phyloP scores from a whole-genome alignment of 2,329 filamentous ascomycete genomes.

The Curvularia spicifera region DNA sequence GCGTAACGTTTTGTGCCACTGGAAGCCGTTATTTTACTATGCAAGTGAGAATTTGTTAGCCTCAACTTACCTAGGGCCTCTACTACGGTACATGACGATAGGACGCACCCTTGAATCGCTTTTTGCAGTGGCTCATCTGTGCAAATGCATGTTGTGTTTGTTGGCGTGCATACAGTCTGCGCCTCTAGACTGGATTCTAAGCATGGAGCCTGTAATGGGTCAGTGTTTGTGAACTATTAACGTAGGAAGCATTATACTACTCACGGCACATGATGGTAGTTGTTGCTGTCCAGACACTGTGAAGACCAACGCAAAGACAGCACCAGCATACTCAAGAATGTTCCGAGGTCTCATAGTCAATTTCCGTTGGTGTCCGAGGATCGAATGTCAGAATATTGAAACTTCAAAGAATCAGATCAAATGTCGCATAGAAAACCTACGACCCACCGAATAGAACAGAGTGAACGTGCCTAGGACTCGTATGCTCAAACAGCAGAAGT shows the following conservation, averaged over 20 bases:
- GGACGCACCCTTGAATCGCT: constrained; percentile 17
- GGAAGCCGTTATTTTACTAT: neutral
- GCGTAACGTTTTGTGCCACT: constrained; percentile 49
- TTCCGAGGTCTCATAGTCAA: neutral
- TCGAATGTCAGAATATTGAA: neutral
- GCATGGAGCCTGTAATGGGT: constrained; percentile 4
- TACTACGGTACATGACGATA: constrained; percentile 16
- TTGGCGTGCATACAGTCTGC: constrained; percentile 10
- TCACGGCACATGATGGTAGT: constrained; percentile 14
- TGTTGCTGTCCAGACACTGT: neutral
- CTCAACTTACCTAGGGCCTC: constrained; percentile 18
- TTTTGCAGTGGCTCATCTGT: constrained; percentile 3
- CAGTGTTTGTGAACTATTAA: neutral
- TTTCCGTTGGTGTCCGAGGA: neutral
- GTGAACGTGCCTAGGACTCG: neutral
- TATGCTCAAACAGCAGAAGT: neutral
- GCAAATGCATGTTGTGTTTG: constrained; percentile 21
- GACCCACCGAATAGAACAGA: neutral
- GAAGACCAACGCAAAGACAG: neutral
- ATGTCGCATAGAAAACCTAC: neutral
- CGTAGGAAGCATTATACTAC: neutral
- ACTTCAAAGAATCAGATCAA: neutral
- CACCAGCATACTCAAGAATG: neutral
- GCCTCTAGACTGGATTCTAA: constrained; percentile 4
- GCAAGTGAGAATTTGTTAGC: neutral